Conservation (phyloP, 2,329 filamentous ascomycete genomes). For the Phaeosphaeria sp. region DNA sequence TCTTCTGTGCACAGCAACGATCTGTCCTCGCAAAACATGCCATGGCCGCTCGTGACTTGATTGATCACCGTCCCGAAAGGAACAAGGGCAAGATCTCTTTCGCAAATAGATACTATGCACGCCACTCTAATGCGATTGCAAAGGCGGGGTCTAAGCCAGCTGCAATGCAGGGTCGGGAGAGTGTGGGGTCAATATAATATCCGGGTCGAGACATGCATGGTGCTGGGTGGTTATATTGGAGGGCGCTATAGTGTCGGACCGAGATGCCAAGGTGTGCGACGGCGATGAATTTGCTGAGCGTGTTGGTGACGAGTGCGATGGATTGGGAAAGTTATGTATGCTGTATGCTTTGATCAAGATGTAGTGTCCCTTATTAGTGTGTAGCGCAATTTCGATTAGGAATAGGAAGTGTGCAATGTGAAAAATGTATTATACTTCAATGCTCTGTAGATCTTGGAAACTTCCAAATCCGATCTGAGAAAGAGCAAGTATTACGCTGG, state of each 20-base stretch:
- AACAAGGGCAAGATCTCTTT: not conserved
- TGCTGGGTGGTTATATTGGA: constrained; percentile 1
- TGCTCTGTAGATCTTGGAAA: not conserved
- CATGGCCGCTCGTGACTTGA: not conserved
- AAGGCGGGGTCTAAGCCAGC: constrained; percentile 2
- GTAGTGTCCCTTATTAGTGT: no score
- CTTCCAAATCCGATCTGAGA: not conserved
- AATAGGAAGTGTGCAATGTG: not conserved
- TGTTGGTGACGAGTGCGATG: no score
- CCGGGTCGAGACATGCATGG: not conserved
- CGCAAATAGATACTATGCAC: not conserved
- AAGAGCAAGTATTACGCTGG: not conserved
- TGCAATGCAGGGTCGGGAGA: not conserved
- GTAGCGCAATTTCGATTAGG: no score
- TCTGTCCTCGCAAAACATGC: no score
- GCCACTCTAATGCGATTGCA: not conserved
- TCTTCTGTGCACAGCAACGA: no score
- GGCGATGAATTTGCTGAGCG: no score
- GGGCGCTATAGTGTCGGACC: not conserved
- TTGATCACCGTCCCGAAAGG: not conserved
- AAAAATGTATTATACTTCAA: not conserved
- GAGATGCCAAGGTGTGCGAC: not conserved
- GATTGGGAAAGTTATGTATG: no score
- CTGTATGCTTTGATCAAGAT: no score
- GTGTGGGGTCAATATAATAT: constrained; percentile 7